Evolutionary conservation across 1,284 basidiomycete species (phyloP).

Genomic region (Microbotryum saponariae): DNA sequence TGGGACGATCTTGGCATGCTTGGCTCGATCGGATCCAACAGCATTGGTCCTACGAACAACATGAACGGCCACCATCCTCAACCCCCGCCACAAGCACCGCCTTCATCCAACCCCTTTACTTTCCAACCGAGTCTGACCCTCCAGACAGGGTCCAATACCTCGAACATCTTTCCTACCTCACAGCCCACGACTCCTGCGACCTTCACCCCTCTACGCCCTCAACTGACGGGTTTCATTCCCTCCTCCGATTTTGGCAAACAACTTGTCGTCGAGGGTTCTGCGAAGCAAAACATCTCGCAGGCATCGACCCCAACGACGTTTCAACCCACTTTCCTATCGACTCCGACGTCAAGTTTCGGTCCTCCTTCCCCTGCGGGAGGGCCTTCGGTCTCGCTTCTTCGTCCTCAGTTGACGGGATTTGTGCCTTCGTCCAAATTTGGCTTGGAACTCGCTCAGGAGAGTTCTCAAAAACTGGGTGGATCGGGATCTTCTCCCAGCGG

Average conservation of each 20-base stretch:
- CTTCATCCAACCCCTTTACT: background rate
- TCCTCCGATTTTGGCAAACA: conserved; percentile 21
- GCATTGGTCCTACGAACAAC: background rate
- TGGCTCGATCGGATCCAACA: background rate
- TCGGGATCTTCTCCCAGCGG: background rate
- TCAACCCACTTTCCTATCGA: background rate
- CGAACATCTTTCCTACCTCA: background rate
- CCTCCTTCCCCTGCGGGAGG: too few relatives aligned
- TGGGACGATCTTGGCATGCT: conserved; percentile 27
- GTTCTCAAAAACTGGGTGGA: background rate
- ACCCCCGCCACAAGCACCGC: background rate
- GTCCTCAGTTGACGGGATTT: conserved; percentile 10
- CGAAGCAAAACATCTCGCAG: background rate
- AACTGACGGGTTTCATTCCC: conserved; percentile 23
- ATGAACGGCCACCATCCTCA: background rate
- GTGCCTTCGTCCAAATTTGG: conserved; percentile 9
- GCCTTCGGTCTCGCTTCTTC: background rate
- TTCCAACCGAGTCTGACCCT: background rate
- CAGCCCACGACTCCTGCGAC: background rate
- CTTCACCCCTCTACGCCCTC: conserved; percentile 11
- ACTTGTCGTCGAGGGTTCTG: conserved; percentile 9
- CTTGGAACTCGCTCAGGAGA: background rate
- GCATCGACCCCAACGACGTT: background rate
- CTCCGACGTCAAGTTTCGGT: too few relatives aligned
- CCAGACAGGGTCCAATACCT: background rate